Base-by-base conservation (phyloP, 106 monocot genomes). In the Dendrobium huoshanense region DNA sequence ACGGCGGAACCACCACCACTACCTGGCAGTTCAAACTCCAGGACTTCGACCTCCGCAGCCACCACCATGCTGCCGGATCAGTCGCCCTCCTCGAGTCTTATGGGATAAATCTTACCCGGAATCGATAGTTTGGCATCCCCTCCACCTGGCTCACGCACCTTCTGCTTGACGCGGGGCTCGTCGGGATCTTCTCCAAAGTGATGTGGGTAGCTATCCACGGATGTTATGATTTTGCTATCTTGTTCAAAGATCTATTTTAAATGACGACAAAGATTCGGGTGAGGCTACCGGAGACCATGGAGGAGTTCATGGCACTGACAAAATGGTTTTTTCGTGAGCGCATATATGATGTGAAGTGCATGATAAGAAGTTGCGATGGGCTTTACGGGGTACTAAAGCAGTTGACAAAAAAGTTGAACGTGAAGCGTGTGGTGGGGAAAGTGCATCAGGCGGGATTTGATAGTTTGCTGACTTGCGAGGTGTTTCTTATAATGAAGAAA, bases 401-500 rank as follows among this genome's bases (percentile, higher is more conserved):
- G 1, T n/a, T 76, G 44, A 49, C 49, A 0, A 22, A 25, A 25
- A 19, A 44, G 2, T 24, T 76, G 44, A 27, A 17, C 24, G 76
- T 48, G 76, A 15, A 76, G 76, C 44, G 76, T 3, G 10, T 1
- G 27, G 76, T 13, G 22, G 47, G 76, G 47, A 49, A 24, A 0
- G 19, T 9, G 13, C 76, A 76, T 37, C 76, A 76, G 18, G 76
- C 76, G 33, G 76, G 76, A 7, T 76, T 49, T 10, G 49, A 76
- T 37, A 76, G 76, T 19, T 33, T 47, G 16, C 73, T 73, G 41
- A 40, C 17, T 45, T 45, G 45, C 45, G 5, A 45, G 9, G 45
- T 45, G 1, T 45, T 45, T 45, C 45, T 45, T 0, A 45, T 4
- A 0, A 45, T 9, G 45, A 45, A 45, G 9, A 45, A 45, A 5